Conservation (phyloP, 768 basidiomycete species). For the Leccinellum luteum region DNA sequence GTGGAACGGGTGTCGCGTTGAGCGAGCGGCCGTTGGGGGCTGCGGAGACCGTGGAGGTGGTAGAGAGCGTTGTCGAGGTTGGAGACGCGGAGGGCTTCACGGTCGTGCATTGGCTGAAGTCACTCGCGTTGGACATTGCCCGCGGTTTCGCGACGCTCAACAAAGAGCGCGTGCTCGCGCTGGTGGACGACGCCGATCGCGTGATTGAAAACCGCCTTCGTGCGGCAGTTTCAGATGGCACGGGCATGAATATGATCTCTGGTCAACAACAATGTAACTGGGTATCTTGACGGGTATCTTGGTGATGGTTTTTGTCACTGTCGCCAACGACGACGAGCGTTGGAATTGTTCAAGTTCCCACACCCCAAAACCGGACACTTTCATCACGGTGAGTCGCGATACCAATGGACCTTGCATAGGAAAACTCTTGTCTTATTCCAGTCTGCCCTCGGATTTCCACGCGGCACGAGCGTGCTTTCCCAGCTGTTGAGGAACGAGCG, state of each 20-base stretch:
- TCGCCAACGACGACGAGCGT: conserved; percentile 18
- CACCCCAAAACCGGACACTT: neutral
- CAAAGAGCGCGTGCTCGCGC: conserved; percentile 37
- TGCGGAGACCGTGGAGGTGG: conserved; percentile 26
- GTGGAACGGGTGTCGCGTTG: conserved; percentile 51
- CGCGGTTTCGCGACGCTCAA: conserved; percentile 49
- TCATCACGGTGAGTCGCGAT: too few species aligned
- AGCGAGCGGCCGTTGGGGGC: conserved; percentile 37
- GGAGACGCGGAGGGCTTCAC: conserved; percentile 36
- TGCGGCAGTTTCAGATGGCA: conserved; percentile 54
- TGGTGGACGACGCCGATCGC: conserved; percentile 33
- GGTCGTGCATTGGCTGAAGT: conserved; percentile 49
- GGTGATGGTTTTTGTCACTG: conserved; percentile 12
- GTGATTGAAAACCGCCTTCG: conserved; percentile 41
- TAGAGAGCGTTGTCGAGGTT: conserved; percentile 26
- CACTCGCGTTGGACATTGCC: conserved; percentile 49
- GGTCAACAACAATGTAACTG: conserved; percentile 5
- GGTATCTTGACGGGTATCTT: conserved; percentile 12
- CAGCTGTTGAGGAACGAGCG: neutral
- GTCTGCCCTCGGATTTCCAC: too few species aligned
- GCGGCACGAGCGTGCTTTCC: neutral
- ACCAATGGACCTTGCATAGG: too few species aligned
- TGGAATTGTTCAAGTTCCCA: conserved; percentile 19
- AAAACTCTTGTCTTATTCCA: too few species aligned
- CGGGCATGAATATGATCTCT: conserved; percentile 21